A percentile compares a stretch with the other conserved stretches of the same genome.
These are phyloP conservation scores for Scutellaria barbata DNA, from an alignment of 257 asterid genomes.

Conservation along the genomic window DNA sequence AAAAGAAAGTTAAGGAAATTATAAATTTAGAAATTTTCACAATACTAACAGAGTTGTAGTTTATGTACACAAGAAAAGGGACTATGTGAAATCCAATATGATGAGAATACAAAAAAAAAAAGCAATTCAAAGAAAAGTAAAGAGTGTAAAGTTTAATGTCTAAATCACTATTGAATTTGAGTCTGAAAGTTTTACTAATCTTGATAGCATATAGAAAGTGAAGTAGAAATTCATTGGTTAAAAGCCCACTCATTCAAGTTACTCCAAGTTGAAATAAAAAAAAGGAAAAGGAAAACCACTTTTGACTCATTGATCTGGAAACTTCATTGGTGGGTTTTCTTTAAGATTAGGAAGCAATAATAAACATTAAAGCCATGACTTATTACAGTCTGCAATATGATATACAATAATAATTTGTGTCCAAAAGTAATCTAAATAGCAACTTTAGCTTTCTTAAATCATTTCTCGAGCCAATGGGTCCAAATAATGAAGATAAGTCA, in stretches of 20 bases:
- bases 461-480: conserved; percentile 23
- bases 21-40: no score
- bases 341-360: background rate
- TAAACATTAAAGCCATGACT: conserved; percentile 11
- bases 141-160: background rate
- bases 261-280: conserved; percentile 20
- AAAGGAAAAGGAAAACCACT: conserved; percentile 10
- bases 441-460: conserved; percentile 1
- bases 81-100: no score
- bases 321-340: conserved; percentile 25
- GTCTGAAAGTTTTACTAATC: background rate
- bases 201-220: background rate
- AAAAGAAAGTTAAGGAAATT: no score
- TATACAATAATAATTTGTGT: background rate
- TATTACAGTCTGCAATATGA: background rate
- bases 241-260: conserved; percentile 14
- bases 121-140: background rate
- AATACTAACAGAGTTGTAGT: no score
- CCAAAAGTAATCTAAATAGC: background rate
- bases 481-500: conserved; percentile 18
- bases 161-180: background rate
- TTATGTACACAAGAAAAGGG: no score
- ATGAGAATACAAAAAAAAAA: background rate
- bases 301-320: conserved; percentile 14
- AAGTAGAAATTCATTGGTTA: conserved; percentile 16